Conservation (phyloP, 129 eudicot species). For the Flaveria sonorensis region DNA sequence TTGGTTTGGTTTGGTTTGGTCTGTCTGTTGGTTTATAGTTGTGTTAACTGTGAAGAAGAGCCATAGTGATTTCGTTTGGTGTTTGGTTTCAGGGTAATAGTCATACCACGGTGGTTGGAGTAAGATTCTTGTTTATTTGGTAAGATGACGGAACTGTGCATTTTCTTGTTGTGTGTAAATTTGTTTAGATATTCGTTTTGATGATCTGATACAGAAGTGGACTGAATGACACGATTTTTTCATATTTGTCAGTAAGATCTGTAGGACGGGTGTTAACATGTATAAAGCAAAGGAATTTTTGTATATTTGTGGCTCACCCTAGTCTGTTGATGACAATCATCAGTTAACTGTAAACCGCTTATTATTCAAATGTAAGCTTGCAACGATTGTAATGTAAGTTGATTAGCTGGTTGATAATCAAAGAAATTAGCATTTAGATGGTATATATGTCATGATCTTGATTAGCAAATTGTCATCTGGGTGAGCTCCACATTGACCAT, state of each 20-base stretch:
- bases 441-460: neutral
- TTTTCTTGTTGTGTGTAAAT: slow-evolving; percentile 12
- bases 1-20: neutral
- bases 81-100: slow-evolving; percentile 35
- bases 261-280: too few species aligned
- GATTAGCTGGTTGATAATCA: too few species aligned
- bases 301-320: too few species aligned
- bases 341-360: neutral
- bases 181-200: slow-evolving; percentile 15
- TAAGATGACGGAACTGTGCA: slow-evolving; percentile 19
- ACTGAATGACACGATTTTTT: neutral
- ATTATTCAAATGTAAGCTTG: neutral
- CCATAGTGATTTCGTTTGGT: neutral
- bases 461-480: neutral
- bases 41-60: neutral
- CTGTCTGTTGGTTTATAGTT: neutral
- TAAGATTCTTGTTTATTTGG: slow-evolving; percentile 8
- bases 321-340: too few species aligned
- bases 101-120: neutral
- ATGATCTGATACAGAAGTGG: slow-evolving; percentile 4
- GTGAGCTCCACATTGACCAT: neutral
- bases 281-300: too few species aligned
- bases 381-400: too few species aligned
- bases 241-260: neutral
- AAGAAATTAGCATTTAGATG: too few species aligned